Evolutionary conservation across 352 stramenopile genomes (phyloP), one percentile per base, ranked within the genome.

Genomic region (Stephanocyclus meneghinianus): DNA sequence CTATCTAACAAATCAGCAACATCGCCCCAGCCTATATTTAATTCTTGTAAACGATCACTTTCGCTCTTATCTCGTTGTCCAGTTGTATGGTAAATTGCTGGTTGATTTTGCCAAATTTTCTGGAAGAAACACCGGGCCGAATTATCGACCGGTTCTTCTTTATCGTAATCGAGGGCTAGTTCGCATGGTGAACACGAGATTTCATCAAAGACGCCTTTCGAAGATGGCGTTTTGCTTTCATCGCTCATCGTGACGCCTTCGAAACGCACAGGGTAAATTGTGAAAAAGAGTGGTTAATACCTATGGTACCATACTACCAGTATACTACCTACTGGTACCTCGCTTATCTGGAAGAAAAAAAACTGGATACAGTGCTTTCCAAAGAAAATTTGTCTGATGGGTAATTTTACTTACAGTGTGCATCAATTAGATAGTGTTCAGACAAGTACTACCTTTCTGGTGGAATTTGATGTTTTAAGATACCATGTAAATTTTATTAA

Each of bases 21-120:
- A 67, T 77, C 72, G 45, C 78, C 35, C 63, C 68, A 76, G 7
- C n/a, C 37, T 35, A 85, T 85, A 26, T 56, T 59, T 45, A 85
- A 35, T 53, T 44, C 26, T 53, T 74, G 29, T n/a, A 26, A 48
- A 21, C 80, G 61, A 32, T 35, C 16, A 42, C 55, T 66, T 16
- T 18, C 9, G 7, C 66, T 44, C 48, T 61, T 16, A 15, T 16
- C 18, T 47, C 29, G 26, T 2, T 45, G 18, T 35, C 59, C 4
- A 48, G 68, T 1, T 26, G 26, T 51, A 56, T 50, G 74, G 69
- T 61, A 86, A 13, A 80, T 73, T 40, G 81, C 65, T 37, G 81
- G 73, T 30, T 80, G 56, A 30, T 68, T 81, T 69, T 88, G 81
- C 74, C 78, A 88, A 63, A 81, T 75, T 30, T 80, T 45, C 47